Evolutionary conservation across 1,284 basidiomycete genomes (phyloP), one percentile per base, ranked within the genome.

Genomic region (Ustilago shanxiensis): DNA sequence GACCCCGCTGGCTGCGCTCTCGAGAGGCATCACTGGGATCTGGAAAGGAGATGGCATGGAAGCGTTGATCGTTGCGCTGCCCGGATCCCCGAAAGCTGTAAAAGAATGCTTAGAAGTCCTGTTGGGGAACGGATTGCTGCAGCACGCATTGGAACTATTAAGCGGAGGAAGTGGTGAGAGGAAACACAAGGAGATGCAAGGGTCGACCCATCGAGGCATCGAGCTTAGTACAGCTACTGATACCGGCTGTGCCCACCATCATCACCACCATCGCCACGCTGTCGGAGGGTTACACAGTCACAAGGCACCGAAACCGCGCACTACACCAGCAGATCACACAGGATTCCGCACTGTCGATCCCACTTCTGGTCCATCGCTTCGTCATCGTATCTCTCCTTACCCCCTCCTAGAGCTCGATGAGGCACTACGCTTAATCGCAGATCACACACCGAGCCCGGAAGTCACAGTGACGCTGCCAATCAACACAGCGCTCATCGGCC

Each of bases 61-160:
- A 37, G 91, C 91, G 0, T 88, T 95, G 18, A 87, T 95, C 29
- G 88, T 93, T 20, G 93, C 92, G 0, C 90, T 95, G 10, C 94
- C 94, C 0, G 94, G 94, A 0, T 93, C 92, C 76, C 89, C 91
- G 24, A 95, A 93, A 79, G 94, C 93, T 1, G 93, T 94, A 28
- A 90, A 88, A 68, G 93, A 95, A 83, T 93, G 91, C 79, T 82
- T 94, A 65, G 89, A 90, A 5, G 89, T 90, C 1, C 87, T 95
- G 33, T 86, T 94, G 5, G 83, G 86, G 9, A 28, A 60, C 11
- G 75, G 72, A 14, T 87, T 93, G 20, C 85, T 91, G 16, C 85
- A 88, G 3, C 93, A 95, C 86, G 92, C 93, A 0, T 86, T 95
- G 54, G 92, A 94, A 53, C 89, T 95, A 11, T 88, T 93, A 66